Evolutionary conservation across 1,139 yeast species (phyloP).

Genomic region (Blastobotrys buckinghamii): DNA sequence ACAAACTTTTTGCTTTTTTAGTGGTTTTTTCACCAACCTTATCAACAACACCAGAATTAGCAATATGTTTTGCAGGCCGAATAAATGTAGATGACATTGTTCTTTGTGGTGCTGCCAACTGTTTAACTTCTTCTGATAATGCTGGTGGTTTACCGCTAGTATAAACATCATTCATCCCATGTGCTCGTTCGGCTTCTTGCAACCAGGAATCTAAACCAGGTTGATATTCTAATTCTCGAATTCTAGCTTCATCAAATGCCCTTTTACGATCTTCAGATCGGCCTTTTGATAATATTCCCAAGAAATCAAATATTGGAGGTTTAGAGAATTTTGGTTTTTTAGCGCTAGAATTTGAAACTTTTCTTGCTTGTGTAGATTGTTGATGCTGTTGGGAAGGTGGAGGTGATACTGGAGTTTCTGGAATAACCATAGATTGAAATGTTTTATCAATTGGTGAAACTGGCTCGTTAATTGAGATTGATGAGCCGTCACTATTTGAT

Average conservation of each 20-base stretch:
- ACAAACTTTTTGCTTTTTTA: constrained; percentile 33
- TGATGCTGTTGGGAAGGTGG: constrained; percentile 1
- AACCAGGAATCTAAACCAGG: constrained; percentile 35
- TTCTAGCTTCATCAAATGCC: constrained; percentile 28
- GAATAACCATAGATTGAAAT: constrained; percentile 8
- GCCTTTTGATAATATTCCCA: constrained; percentile 28
- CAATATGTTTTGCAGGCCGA: constrained; percentile 23
- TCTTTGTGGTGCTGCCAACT: constrained; percentile 21
- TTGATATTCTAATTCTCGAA: constrained; percentile 29
- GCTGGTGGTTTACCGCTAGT: constrained; percentile 30
- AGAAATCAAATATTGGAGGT: constrained; percentile 33
- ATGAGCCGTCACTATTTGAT: neutral
- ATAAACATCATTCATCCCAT: constrained; percentile 20
- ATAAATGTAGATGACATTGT: constrained; percentile 24
- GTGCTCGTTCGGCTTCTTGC: constrained; percentile 16
- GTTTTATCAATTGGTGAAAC: constrained; percentile 2
- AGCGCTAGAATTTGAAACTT: neutral
- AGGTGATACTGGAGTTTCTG: constrained; percentile 1
- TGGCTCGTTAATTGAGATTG: neutral
- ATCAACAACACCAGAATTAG: constrained; percentile 20
- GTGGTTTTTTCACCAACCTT: constrained; percentile 33
- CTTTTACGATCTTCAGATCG: constrained; percentile 24
- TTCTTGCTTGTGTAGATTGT: neutral
- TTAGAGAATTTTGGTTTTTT: constrained; percentile 8
- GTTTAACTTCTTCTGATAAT: constrained; percentile 21